These are phyloP conservation scores for Lodderomyces orthopsilosis DNA, from an alignment of 1,139 yeast genomes.

Conservation along the genomic window DNA sequence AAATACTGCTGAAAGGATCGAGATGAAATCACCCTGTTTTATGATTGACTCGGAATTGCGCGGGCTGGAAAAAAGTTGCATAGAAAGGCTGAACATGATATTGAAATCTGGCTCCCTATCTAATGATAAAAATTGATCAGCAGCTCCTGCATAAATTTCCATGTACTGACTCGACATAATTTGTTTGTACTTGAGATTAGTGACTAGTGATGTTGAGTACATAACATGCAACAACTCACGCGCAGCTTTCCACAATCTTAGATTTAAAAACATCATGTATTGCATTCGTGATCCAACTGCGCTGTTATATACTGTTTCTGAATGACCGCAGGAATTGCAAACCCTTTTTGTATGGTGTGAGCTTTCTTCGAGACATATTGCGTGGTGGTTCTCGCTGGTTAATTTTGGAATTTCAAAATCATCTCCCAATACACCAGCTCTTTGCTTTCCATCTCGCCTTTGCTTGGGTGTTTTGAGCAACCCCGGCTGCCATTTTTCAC, in stretches of 20 bases:
- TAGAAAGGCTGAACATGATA: slow-evolving; percentile 69
- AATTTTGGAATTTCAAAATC: slow-evolving; percentile 29
- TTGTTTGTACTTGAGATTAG: slow-evolving; percentile 58
- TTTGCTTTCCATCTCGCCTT: slow-evolving; percentile 10
- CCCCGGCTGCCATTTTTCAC: slow-evolving; percentile 57
- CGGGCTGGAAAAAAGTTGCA: slow-evolving; percentile 87
- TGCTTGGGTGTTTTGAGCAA: slow-evolving; percentile 13
- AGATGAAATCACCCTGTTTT: slow-evolving; percentile 65
- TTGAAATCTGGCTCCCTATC: slow-evolving; percentile 85
- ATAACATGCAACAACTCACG: slow-evolving; percentile 64
- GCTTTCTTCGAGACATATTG: background rate
- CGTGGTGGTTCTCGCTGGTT: slow-evolving; percentile 12
- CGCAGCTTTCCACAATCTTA: slow-evolving; percentile 69
- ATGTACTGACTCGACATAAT: slow-evolving; percentile 75
- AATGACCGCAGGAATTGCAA: slow-evolving; percentile 5
- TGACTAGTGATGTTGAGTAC: slow-evolving; percentile 66
- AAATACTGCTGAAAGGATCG: slow-evolving; percentile 65
- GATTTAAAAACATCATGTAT: slow-evolving; percentile 65
- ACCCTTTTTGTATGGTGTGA: slow-evolving; percentile 7
- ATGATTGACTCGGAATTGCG: slow-evolving; percentile 69
- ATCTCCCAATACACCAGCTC: slow-evolving; percentile 4
- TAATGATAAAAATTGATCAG: slow-evolving; percentile 65
- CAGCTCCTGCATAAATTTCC: slow-evolving; percentile 75
- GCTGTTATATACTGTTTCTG: background rate
- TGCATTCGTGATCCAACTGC: slow-evolving; percentile 68